Evolutionary conservation across 129 eudicot genomes (phyloP), one percentile per base, ranked within the genome.

Genomic region (Solidago caesia): DNA sequence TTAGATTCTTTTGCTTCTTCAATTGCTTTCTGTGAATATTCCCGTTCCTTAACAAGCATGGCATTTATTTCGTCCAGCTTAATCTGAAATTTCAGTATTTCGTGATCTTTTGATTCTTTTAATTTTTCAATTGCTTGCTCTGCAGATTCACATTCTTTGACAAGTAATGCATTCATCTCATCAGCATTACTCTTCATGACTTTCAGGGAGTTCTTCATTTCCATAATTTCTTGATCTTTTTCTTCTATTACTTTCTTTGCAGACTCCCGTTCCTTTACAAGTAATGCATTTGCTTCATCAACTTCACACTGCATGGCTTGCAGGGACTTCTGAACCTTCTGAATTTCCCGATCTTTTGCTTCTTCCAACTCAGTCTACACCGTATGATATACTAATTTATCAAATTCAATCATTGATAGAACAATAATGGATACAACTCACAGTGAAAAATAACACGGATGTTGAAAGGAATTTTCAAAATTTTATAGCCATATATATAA

Each of bases 331-430:
- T 86, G 89, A 73, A 79, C 80, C 78, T 91, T 94, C 29, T 69
- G 42, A 70, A 94, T 84, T 78, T 94, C 97, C 67, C 77, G 85
- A 57, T 82, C 75, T 77, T 94, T 94, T 48, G 88, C 84, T 81
- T 90, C 90, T 87, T 94, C 97, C 84, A 94, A 72, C 67, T 87
- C 96, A 71, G 76, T 81, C 99, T 94, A 89, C 55, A 74, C 26
- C 47, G 79, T 68, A 84, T 12, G 67, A 39, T 67, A 57, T 45
- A 62, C 63, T 75, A 75, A 45, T 74, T 77, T 58, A 68, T 57
- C 25, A 46, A 70, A 13, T 63, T 44, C 21, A 77, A 14, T 69
- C 42, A 55, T 9, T 55, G 27, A 55, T 15, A 55, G 16, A 15
- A 14, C 6, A 5, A 55, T 8, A 55, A 55, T 14, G 51, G 16